These are phyloP conservation scores for Picea sitchensis DNA, from an alignment of 75 land plant genomes.

Conservation along the genomic window DNA sequence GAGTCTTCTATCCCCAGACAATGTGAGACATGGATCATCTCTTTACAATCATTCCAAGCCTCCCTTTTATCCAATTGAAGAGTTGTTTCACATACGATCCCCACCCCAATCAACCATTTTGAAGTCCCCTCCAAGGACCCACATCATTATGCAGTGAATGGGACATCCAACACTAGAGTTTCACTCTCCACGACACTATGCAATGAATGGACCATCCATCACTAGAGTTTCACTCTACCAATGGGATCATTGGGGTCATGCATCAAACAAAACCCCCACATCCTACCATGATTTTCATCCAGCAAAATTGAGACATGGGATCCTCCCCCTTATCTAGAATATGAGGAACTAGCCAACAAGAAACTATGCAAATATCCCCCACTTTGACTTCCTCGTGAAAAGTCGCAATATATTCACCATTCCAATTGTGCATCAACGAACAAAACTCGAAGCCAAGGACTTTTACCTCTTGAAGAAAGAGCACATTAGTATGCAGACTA, in stretches of 20 bases:
- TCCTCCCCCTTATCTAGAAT: background rate
- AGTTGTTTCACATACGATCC: background rate
- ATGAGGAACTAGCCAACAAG: background rate
- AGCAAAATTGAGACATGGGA: background rate
- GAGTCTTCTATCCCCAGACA: too few species aligned
- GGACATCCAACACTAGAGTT: too few species aligned
- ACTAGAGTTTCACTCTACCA: background rate
- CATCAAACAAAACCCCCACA: background rate
- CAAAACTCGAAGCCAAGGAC: background rate
- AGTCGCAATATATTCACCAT: background rate
- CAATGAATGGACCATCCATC: background rate
- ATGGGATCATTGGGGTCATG: background rate
- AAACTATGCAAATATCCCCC: background rate
- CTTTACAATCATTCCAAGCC: too few species aligned
- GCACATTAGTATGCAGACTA: background rate
- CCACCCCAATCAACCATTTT: background rate
- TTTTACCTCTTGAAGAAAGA: background rate
- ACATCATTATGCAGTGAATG: background rate
- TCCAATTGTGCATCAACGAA: background rate
- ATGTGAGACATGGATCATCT: too few species aligned
- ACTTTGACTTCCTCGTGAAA: background rate
- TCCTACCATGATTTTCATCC: background rate
- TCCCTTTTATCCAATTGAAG: background rate
- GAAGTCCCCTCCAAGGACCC: background rate
- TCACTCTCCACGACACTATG: background rate